These are phyloP conservation scores for Ophiocordyceps robertsii DNA, from an alignment of 2,329 filamentous ascomycete genomes.

Conservation along the genomic window DNA sequence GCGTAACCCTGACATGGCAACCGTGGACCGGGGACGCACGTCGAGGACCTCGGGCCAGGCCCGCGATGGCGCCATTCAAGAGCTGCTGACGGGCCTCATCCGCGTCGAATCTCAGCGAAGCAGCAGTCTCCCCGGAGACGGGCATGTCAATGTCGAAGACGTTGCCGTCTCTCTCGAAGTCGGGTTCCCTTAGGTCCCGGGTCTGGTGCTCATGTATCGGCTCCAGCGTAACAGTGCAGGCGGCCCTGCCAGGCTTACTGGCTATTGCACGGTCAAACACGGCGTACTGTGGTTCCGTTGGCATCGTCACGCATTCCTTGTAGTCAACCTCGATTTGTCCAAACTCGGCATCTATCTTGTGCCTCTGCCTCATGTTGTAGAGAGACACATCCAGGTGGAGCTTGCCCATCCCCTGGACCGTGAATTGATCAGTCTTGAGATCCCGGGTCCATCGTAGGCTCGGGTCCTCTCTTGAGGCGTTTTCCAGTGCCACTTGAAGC, in stretches of 20 bases:
- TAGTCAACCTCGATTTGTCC: constrained; percentile 93
- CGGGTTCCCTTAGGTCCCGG: constrained; percentile 24
- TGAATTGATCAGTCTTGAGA: constrained; percentile 83
- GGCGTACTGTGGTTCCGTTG: constrained; percentile 42
- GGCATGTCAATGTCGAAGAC: constrained; percentile 41
- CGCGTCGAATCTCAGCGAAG: constrained; percentile 31
- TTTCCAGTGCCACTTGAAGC: constrained; percentile 60
- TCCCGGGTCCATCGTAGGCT: constrained; percentile 76
- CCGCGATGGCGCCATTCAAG: constrained; percentile 69
- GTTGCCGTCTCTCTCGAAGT: constrained; percentile 56
- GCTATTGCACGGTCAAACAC: constrained; percentile 69
- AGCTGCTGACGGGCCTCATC: constrained; percentile 46
- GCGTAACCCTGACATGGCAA: constrained; percentile 54
- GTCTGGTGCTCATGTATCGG: constrained; percentile 36
- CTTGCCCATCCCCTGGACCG: constrained; percentile 91
- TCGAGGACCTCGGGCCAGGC: constrained; percentile 71
- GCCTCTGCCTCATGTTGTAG: constrained; percentile 75
- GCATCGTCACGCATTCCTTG: constrained; percentile 60
- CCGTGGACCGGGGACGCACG: constrained; percentile 70
- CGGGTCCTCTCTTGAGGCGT: constrained; percentile 82
- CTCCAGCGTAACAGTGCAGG: constrained; percentile 55
- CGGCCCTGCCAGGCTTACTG: constrained; percentile 65
- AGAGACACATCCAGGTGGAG: constrained; percentile 88
- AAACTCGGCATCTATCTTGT: constrained; percentile 78
- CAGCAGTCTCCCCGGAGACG: constrained; percentile 31